Evolutionary conservation across 2,329 filamentous ascomycete genomes (phyloP), one percentile per base, ranked within the genome.

Genomic region (Rhinocladiella mackenziei): DNA sequence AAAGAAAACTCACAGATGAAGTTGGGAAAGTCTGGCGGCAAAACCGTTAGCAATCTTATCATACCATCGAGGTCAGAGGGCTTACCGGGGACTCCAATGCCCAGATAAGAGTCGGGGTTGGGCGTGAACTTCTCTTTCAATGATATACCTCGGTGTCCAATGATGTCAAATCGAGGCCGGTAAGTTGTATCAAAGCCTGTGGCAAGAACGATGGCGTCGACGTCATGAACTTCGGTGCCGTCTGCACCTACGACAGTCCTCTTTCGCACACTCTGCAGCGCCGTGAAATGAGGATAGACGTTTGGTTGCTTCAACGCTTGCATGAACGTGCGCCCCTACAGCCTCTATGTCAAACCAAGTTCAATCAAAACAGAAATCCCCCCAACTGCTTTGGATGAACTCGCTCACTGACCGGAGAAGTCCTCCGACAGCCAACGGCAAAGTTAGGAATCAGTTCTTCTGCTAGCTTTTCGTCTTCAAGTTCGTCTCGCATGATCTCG

Each of bases 241-340:
- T 65, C 62, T 1, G 56, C 59, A 0, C 58, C 62, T n/a, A 61
- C 30, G 18, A 67, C 62, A 1, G 69, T 69, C 2, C 65, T 63
- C 46, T 68, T 62, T 0, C 70, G 73, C 40, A 71, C 64, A n/a
- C 62, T 61, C 10, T 59, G 58, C 3, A 73, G 69, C 1, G 65
- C 62, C 2, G 70, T 68, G 51, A 73, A 74, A 48, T 73, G 69
- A 0, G 74, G 69, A 48, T 73, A 66, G 2, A 74, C 69, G 39
- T 75, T 75, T 6, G 62, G 58, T 40, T 74, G 60, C 47, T 72
- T 68, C 28, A 74, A 68, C 2, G 71, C 71, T 26, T 61, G 45
- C 66, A 75, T 70, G 53, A 74, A 75, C 1, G 69, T 69, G 51
- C 73, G 69, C 2, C 71, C n/a, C n/a, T n/a, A n/a, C n/a, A n/a